Conservation (phyloP, 2,329 filamentous ascomycete genomes). For the Aspergillus ochraceus region DNA sequence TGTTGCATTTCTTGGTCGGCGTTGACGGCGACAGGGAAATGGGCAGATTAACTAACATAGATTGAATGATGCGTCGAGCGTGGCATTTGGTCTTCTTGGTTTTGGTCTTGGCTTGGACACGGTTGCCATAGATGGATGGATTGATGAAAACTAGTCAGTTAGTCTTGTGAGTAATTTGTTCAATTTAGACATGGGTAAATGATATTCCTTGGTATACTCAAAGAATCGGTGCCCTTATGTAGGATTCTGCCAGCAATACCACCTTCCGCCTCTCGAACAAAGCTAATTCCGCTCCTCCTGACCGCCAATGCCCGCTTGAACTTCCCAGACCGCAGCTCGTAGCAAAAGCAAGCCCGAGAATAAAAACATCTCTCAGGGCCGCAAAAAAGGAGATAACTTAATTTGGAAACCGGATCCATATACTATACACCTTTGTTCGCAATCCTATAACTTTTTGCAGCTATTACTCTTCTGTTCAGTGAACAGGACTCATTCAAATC, state of each 20-base stretch:
- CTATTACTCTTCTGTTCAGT: no score
- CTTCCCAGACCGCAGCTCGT: no score
- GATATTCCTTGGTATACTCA: neutral
- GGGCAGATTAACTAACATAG: neutral
- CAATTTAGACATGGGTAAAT: neutral
- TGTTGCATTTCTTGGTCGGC: constrained; percentile 10
- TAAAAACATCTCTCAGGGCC: neutral
- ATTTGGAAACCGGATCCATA: no score
- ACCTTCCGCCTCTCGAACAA: neutral
- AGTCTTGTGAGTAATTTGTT: neutral
- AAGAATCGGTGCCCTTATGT: no score
- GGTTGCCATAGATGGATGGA: neutral
- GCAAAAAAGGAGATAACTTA: neutral
- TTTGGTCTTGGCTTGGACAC: constrained; percentile 10
- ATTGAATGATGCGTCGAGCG: neutral
- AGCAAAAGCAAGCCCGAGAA: neutral
- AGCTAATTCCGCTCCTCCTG: neutral
- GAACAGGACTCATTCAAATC: no score
- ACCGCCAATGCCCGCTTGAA: neutral
- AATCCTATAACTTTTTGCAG: no score
- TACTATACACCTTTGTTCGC: no score
- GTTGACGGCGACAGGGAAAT: neutral
- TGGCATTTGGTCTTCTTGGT: constrained; percentile 4
- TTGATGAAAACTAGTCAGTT: neutral
- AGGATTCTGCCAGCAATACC: neutral